Base-by-base conservation (phyloP, 768 basidiomycete genomes). In the Suillus placidus region DNA sequence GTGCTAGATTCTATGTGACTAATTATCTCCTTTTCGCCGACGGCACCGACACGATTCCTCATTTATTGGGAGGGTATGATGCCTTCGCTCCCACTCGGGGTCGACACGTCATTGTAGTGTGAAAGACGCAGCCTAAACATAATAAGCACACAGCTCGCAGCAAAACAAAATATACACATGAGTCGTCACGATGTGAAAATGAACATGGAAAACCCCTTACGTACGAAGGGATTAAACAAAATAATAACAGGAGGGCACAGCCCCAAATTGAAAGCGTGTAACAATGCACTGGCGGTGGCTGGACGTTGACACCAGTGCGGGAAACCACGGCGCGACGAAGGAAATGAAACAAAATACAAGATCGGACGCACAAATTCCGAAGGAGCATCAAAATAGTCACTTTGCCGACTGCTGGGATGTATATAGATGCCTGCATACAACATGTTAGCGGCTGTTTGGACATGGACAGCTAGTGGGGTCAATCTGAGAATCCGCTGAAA, bases 311-410 rank as follows among this genome's bases (percentile, higher is more conserved):
- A 42, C 38, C 26, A 18, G 37, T 26, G 57, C 38, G 38, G 10
- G 57, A 60, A 40, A 42, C n/a, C 9, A 40, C 3, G 23, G 10
- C 42, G 26, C 9, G 40, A 26, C 57, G 26, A 20, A 60, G 10
- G 18, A 40, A 40, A 40, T 30, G 18, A 14, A 20, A 60, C 16
- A 55, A 30, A 34, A 60, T 47, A 56, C 60, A 26, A 51, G 43
- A 26, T 38, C 3, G 60, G 34, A 81, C 94, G 74, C 75, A 95
- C 92, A 99, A 74, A 76, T 99, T 99, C 56, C 97, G 87, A 72
- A 97, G 85, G n/a, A 99, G 84, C 94, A 99, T 97, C 73, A 96
- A 81, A 69, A 98, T 97, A 2, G 97, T 99, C 64, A 97, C 92
- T 80, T 97, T 97, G 23, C 97, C 97, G n/a, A 99, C 94, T 6